Percentiles rank a stretch among this genome's conserved stretches.
phyloP scores from a whole-genome alignment of 805 yeast species.

The Starmerella potacharoeniae region DNA sequence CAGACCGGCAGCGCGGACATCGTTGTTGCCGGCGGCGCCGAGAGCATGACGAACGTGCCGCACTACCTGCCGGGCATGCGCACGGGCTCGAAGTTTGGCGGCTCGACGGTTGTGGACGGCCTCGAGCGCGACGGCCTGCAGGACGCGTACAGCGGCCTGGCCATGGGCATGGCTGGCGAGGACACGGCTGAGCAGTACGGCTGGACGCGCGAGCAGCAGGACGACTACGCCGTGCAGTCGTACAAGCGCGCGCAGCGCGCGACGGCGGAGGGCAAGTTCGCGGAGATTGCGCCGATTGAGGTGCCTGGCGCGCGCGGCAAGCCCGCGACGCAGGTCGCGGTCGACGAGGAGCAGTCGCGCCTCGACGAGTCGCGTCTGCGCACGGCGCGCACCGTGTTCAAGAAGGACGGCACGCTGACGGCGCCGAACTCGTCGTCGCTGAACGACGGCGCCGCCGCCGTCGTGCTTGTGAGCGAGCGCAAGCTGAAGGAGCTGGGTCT shows the following conservation, averaged over 20 bases:
- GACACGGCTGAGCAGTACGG: conserved; percentile 79
- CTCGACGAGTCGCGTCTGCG: conserved; percentile 66
- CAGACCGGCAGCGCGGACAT: conserved; percentile 81
- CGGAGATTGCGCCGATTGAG: conserved; percentile 78
- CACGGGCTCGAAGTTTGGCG: conserved; percentile 84
- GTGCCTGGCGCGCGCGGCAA: conserved; percentile 67
- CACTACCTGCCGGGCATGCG: conserved; percentile 82
- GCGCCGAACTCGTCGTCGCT: conserved; percentile 95
- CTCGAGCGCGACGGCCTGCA: conserved; percentile 81
- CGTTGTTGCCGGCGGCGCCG: conserved; percentile 95
- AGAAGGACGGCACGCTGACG: conserved; percentile 90
- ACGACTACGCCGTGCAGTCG: conserved; percentile 70
- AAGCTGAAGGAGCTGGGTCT: conserved; percentile 77
- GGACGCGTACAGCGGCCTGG: conserved; percentile 77
- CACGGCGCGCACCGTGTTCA: conserved; percentile 88
- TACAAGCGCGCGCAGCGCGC: conserved; percentile 85
- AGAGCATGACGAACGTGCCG: conserved; percentile 92
- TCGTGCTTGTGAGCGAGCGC: conserved; percentile 70
- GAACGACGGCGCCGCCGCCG: conserved; percentile 97
- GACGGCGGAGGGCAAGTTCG: conserved; percentile 66
- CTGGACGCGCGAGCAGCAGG: conserved; percentile 77
- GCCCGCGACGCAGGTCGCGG: conserved; percentile 59
- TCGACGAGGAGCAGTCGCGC: conserved; percentile 77
- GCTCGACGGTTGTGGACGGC: conserved; percentile 68
- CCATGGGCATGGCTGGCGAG: conserved; percentile 98